A percentile compares a stretch with the other conserved stretches of the same genome.
These are phyloP conservation scores for Alectoria sarmentosa DNA, from an alignment of 495 filamentous ascomycete genomes.

Conservation along the genomic window DNA sequence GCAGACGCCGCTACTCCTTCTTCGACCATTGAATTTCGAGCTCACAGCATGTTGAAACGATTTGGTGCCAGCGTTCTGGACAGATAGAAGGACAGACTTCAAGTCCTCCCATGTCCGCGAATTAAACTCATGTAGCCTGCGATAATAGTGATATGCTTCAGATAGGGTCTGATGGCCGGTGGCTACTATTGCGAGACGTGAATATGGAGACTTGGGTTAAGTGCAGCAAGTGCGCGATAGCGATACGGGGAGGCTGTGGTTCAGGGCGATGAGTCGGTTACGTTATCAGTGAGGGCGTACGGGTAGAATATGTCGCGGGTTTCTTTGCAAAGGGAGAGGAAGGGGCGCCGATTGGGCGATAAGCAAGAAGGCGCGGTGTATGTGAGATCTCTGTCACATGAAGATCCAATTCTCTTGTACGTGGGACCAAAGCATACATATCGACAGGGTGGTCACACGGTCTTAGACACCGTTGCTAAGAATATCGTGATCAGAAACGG, in stretches of 20 bases:
- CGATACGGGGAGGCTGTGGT: neutral
- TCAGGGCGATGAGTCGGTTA: neutral
- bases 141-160: neutral
- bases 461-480: neutral
- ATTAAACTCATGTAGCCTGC: neutral
- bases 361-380: neutral
- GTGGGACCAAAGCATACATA: neutral
- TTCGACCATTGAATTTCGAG: too few species aligned
- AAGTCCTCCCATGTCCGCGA: neutral
- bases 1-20: too few species aligned
- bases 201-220: neutral
- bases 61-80: neutral
- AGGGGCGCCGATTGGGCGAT: neutral
- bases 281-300: too few species aligned
- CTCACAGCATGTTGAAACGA: neutral
- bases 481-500: neutral
- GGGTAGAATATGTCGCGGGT: neutral
- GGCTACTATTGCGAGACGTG: neutral
- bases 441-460: neutral
- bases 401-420: neutral
- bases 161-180: neutral
- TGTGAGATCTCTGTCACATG: neutral
- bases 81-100: neutral
- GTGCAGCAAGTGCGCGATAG: neutral
- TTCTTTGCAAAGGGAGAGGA: neutral